Conservation (phyloP, 495 filamentous ascomycete genomes). For the Cryomyces minteri region DNA sequence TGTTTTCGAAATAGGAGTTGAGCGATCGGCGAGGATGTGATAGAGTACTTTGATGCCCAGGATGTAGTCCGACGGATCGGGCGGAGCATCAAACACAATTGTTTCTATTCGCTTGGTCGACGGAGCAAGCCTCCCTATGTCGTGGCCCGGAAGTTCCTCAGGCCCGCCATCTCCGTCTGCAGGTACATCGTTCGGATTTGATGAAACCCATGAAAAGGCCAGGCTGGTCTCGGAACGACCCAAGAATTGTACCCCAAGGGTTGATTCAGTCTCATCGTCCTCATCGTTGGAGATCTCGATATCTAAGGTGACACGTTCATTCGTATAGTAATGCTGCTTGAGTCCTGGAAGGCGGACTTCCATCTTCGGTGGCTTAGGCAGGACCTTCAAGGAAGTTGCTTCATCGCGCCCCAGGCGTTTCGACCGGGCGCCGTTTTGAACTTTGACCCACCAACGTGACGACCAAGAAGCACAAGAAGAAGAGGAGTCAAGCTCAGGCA, state of each 20-base stretch:
- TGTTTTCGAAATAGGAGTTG: constrained; percentile 70
- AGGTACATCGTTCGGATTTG: constrained; percentile 7
- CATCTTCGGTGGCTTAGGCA: constrained; percentile 87
- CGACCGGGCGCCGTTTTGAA: constrained; percentile 10
- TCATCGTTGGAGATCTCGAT: constrained; percentile 69
- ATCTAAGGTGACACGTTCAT: constrained; percentile 49
- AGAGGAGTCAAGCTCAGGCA: too few relatives aligned
- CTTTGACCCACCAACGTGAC: constrained; percentile 13
- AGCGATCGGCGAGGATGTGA: constrained; percentile 57
- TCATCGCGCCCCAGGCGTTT: constrained; percentile 30
- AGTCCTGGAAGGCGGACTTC: constrained; percentile 44
- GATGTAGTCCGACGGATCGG: constrained; percentile 41
- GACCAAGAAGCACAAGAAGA: too few relatives aligned
- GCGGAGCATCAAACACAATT: constrained; percentile 27
- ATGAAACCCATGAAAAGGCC: constrained; percentile 24
- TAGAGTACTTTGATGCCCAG: constrained; percentile 59
- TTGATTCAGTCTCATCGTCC: constrained; percentile 54
- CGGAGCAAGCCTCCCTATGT: constrained; percentile 24
- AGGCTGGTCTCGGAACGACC: constrained; percentile 37
- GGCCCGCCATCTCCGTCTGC: background rate
- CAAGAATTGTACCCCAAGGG: constrained; percentile 46
- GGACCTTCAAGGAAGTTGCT: constrained; percentile 39
- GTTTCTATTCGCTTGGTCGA: constrained; percentile 21
- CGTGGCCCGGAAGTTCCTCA: background rate
- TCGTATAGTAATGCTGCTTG: constrained; percentile 58